Base-by-base conservation (phyloP, 495 filamentous ascomycete genomes). In the Neurospora sp. region DNA sequence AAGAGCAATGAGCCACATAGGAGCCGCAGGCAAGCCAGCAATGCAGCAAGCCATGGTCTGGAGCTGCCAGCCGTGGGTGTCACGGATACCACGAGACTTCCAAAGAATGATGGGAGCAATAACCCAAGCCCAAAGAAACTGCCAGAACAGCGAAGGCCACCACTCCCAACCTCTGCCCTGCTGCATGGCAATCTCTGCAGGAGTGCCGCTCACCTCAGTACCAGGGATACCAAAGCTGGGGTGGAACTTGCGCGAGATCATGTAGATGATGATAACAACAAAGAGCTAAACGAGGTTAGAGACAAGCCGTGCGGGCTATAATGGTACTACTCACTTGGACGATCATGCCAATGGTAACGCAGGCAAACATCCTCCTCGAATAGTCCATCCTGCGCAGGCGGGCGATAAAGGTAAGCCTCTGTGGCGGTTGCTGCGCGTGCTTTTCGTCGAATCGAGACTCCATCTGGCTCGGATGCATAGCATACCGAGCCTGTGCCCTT, bases 221-320 rank as follows among this genome's bases (percentile, higher is more conserved):
- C 81, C 81, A 20, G 80, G 74, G 35, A 84, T 79, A 16, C 83
- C 83, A 69, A 82, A 84, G 1, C 72, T 72, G 3, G 81, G 76
- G 59, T 92, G 89, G 73, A 89, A 92, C 72, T 91, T 90, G 71
- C 84, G 86, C 27, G 90, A 93, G 39, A 89, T 86, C 44, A 90
- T 75, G 79, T 84, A 94, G 77, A 92, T 87, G 22, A 90, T 73
- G 38, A 89, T 73, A 0, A 90, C 88, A 37, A 89, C 83, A 61
- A 91, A 74, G 12, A 92, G 74, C 87, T 90, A 72, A 35, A 2
- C 4, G 8, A n/a, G 22, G 70, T 78, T 72, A 73, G 73, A 40
- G 14, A 71, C 6, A 7, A 7, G 37, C 37, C 16, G 9, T 44
- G 9, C 37, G 20, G 8, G n/a, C 16, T 2, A 40, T 72, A 22